These are phyloP conservation scores for Tephrocybe sp. DNA, from an alignment of 768 basidiomycete species.

Conservation along the genomic window DNA sequence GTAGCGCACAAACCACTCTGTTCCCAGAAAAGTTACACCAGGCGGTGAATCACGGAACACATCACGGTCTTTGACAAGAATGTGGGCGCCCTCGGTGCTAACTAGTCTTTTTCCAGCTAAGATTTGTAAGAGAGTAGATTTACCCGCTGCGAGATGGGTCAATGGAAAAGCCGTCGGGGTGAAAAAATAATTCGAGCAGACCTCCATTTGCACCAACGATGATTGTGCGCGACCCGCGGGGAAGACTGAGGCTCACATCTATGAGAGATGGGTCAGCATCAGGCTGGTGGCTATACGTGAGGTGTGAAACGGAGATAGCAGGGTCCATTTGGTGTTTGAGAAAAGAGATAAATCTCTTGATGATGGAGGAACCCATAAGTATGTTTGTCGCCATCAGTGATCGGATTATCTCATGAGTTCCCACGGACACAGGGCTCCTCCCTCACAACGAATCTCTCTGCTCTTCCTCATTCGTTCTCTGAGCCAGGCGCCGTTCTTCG, in stretches of 20 bases:
- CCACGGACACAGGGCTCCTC: not conserved
- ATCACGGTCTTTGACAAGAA: conserved; percentile 76
- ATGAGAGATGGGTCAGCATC: conserved; percentile 49
- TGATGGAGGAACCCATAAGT: not conserved
- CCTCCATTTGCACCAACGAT: conserved; percentile 95
- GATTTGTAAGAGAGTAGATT: conserved; percentile 94
- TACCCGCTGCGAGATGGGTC: conserved; percentile 59
- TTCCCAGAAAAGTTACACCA: conserved; percentile 86
- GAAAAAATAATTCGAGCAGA: conserved; percentile 29
- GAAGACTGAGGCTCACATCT: conserved; percentile 64
- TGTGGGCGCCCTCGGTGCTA: conserved; percentile 42
- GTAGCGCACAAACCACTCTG: conserved; percentile 71
- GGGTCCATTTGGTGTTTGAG: conserved; percentile 6
- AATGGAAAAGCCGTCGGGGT: conserved; percentile 2
- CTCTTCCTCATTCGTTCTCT: conserved; percentile 14
- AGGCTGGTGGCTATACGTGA: conserved; percentile 59
- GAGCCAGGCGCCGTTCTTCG: conserved; percentile 14
- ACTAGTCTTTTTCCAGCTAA: conserved; percentile 91
- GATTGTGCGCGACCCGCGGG: conserved; percentile 77
- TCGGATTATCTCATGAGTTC: conserved; percentile 12
- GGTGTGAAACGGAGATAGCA: conserved; percentile 42
- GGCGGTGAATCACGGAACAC: conserved; percentile 86
- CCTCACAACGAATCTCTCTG: conserved; percentile 10
- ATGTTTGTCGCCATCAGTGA: conserved; percentile 12
- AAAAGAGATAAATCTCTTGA: no score